Conservation (phyloP, 225 moss, liverwort and hornwort species). For the Marchantia paleacea region DNA sequence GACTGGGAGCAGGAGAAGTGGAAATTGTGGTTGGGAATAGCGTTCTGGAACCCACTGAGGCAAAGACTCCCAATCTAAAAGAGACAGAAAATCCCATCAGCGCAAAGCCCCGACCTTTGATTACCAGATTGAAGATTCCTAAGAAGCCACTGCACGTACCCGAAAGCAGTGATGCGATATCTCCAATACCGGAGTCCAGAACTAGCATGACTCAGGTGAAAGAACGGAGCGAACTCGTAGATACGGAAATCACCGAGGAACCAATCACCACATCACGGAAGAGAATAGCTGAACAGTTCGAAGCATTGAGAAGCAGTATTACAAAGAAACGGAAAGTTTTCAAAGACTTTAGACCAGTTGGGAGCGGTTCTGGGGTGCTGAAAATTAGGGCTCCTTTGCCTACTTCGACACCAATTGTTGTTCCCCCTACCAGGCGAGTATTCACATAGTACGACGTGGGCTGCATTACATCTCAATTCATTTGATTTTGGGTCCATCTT, state of each 20-base stretch:
- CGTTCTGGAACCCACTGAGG: neutral
- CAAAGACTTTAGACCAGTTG: slow-evolving; percentile 3
- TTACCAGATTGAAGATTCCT: slow-evolving; percentile 23
- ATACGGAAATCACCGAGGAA: slow-evolving; percentile 25
- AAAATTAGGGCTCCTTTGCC: slow-evolving; percentile 22
- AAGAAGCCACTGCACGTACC: slow-evolving; percentile 4
- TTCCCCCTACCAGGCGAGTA: slow-evolving; percentile 7
- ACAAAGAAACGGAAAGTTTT: slow-evolving; percentile 56
- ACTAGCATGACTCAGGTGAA: slow-evolving; percentile 2
- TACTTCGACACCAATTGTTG: neutral
- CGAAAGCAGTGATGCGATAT: slow-evolving; percentile 11
- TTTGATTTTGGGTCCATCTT: too few species aligned
- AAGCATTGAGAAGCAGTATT: slow-evolving; percentile 21
- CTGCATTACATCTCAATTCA: too few species aligned
- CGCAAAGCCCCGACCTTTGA: slow-evolving; percentile 23
- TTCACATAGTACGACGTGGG: neutral
- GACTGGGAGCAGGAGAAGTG: slow-evolving; percentile 25
- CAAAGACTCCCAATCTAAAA: neutral
- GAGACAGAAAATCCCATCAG: slow-evolving; percentile 4
- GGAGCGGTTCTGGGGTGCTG: slow-evolving; percentile 25
- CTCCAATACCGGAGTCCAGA: neutral
- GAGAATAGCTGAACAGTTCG: slow-evolving; percentile 43
- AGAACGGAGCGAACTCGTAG: neutral
- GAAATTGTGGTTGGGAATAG: slow-evolving; percentile 33
- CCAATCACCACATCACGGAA: slow-evolving; percentile 32